Evolutionary conservation across 148 eudicot species (phyloP), one percentile per base, ranked within the genome.

Genomic region (Camellia lanceoleosa): DNA sequence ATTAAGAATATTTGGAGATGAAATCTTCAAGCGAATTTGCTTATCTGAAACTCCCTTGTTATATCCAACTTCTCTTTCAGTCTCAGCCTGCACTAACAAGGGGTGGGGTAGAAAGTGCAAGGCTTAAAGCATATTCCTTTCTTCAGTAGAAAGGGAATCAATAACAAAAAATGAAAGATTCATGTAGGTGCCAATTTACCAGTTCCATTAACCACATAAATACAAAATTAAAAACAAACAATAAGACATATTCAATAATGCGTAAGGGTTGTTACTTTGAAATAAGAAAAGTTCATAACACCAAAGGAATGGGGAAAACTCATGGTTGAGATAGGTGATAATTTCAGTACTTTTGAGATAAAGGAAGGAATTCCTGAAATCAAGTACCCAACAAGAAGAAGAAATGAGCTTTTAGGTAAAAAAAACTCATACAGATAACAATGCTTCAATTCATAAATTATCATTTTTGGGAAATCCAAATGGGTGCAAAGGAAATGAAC

Each of bases 1-100:
- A 76, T 89, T 86, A 76, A 89, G 90, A 84, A 91, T 91, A 81
- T 84, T 83, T 44, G 88, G 90, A 23, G 95, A 88, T 64, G 86
- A 86, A 74, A 91, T 90, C 80, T 89, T 89, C 73, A 91, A 76
- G 67, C 87, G 86, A 41, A 89, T 91, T 64, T 90, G 84, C 76
- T 84, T 88, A 62, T 89, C 91, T 54, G 92, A 91, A 76, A 91
- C 87, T 16, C 89, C 91, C 81, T 83, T 91, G 83, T 87, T 91
- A 51, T 74, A 84, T 77, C 95, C 95, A 67, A 88, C 92, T 87
- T 85, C 92, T 82, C 89, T 89, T 54, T 87, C 91, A 7, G 95
- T 91, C 79, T 89, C 91, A 80, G 90, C 92, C 95, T 91, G 20
- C 43, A 65, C 52, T 7, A 7, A 49, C 52, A 49, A 49, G 52